Evolutionary conservation across 108 stramenopile genomes (phyloP), one percentile per base, ranked within the genome.

Genomic region (Cylindrotheca fusiformis): DNA sequence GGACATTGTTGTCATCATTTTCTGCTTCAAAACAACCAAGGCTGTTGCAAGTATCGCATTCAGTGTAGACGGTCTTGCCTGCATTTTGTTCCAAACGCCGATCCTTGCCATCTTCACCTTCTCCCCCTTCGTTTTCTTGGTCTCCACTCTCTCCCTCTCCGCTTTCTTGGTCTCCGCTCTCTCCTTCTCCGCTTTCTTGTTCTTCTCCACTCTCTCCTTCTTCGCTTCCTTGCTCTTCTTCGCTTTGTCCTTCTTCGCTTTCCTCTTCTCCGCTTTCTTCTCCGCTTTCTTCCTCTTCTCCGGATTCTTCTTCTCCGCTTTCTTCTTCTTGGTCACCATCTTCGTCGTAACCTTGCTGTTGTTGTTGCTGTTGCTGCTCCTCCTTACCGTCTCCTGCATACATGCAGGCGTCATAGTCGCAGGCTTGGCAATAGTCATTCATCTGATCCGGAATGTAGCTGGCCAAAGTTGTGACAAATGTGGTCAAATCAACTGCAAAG

Each of bases 31-130:
- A 32, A 73, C 84, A 86, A 36, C 72, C 69, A 44, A 80, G 71
- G 66, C 63, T 64, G 18, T 51, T 46, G 49, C 82, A 86, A 54
- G 65, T 71, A 23, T 76, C 67, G 64, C 84, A 86, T 63, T 86
- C 79, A 48, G 82, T 65, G 49, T 46, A 53, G 53, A 69, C 53
- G 36, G 52, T 50, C 52, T 73, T 27, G 36, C 57, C 33, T 23
- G 55, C 60, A 32, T 63, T 50, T 55, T 46, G 69, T 23, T 80
- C 46, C 36, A 69, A 32, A 63, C 78, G 69, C 52, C 75, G 67
- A 23, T 52, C 57, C 18, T 55, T 58, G 17, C 63, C 71, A 12
- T 66, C 68, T 18, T 61, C 67, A 21, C 49, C 72, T 20, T 28
- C 77, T 1, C 52, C 72, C 14, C 36, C 68, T 4, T 62, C 65